These are phyloP conservation scores for Botrytis fragariae DNA, from an alignment of 2,329 filamentous ascomycete species.

Conservation along the genomic window DNA sequence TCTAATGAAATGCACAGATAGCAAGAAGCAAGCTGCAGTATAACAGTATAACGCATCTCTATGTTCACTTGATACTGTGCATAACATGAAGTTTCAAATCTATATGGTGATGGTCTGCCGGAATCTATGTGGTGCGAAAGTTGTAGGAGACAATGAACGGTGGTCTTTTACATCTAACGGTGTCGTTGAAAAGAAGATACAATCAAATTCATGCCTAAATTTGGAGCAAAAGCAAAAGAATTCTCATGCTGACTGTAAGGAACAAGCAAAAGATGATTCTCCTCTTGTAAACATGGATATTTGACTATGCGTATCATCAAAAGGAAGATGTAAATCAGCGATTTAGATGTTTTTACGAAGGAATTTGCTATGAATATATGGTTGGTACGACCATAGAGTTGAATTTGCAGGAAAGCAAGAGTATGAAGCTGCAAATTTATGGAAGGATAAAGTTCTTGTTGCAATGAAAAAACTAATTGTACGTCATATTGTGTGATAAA, in stretches of 20 bases:
- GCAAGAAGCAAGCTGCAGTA: background rate
- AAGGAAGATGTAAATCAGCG: background rate
- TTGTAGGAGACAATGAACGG: background rate
- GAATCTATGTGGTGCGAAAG: background rate
- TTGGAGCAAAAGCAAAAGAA: background rate
- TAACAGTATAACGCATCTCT: background rate
- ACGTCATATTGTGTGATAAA: accelerated
- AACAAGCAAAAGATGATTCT: too few species aligned
- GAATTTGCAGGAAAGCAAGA: background rate
- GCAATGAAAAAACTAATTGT: too few species aligned
- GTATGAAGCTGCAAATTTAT: accelerated
- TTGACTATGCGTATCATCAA: background rate
- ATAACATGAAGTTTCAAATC: too few species aligned
- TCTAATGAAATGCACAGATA: background rate
- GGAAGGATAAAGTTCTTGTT: background rate
- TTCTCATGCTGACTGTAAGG: background rate
- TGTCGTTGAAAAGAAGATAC: background rate
- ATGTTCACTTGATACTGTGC: accelerated
- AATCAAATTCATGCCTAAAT: background rate
- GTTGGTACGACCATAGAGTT: accelerated
- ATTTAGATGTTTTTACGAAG: accelerated
- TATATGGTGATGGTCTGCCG: too few species aligned
- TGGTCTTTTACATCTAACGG: background rate
- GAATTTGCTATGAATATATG: background rate
- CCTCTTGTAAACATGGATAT: background rate